Evolutionary conservation across 31 red algal genomes (phyloP).

Genomic region (Odonthalia washingtoniensis): DNA sequence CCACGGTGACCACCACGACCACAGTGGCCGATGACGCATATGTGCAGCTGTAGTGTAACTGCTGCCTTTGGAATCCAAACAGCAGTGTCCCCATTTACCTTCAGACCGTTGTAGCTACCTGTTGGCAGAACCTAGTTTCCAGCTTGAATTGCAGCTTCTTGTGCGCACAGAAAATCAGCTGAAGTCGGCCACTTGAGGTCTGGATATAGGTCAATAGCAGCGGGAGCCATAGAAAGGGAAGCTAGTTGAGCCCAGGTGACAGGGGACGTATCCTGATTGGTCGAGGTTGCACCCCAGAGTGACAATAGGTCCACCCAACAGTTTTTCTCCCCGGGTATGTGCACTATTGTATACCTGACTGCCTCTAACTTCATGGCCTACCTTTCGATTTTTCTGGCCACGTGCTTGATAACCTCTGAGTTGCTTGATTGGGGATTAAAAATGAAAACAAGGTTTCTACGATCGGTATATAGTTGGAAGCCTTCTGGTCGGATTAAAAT

Average conservation of each 20-base stretch:
- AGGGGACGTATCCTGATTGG: not conserved
- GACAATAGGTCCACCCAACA: slow-evolving; percentile 35
- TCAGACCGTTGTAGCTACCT: no score
- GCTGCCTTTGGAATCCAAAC: not conserved
- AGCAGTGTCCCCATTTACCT: not conserved
- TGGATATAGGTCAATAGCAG: not conserved
- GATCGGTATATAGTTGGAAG: not conserved
- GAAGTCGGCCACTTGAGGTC: not conserved
- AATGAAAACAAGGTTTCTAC: slow-evolving; percentile 9
- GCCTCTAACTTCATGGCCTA: slow-evolving; percentile 12
- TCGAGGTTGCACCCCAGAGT: not conserved
- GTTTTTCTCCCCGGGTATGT: slow-evolving; percentile 43
- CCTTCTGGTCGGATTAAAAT: not conserved
- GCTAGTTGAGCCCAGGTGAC: not conserved
- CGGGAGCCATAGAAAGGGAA: not conserved
- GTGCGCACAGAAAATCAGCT: not conserved
- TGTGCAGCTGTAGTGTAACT: not conserved
- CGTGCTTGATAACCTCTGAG: not conserved
- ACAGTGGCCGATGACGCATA: slow-evolving; percentile 32
- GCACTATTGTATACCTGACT: slow-evolving; percentile 22
- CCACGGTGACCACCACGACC: slow-evolving; percentile 24
- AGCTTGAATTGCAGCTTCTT: not conserved
- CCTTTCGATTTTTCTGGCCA: slow-evolving; percentile 26
- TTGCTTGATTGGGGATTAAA: not conserved
- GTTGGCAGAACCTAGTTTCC: not conserved